These are phyloP conservation scores for Pseudevernia furfuracea DNA, from an alignment of 495 filamentous ascomycete genomes.

Conservation along the genomic window DNA sequence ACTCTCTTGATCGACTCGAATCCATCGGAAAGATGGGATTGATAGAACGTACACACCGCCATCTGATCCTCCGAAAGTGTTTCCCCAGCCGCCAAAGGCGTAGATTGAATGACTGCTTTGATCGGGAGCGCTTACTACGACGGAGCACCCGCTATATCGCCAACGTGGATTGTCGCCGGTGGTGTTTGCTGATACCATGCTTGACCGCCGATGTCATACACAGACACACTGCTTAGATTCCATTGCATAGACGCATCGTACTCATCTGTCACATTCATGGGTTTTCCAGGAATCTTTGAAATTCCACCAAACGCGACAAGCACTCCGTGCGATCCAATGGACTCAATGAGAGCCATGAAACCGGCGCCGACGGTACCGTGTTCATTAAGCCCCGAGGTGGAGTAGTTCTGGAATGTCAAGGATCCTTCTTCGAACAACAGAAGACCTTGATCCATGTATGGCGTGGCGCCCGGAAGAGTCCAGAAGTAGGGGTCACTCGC, in stretches of 20 bases:
- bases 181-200: constrained; percentile 18
- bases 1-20: constrained; percentile 20
- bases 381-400: constrained; percentile 14
- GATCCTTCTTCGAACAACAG: constrained; percentile 12
- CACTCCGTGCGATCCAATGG: constrained; percentile 14
- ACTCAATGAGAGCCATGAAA: constrained; percentile 14
- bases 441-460: constrained; percentile 19
- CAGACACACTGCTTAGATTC: constrained; percentile 13
- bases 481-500: constrained; percentile 15
- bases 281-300: constrained; percentile 8
- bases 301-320: constrained; percentile 19
- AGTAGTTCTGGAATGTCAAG: constrained; percentile 9
- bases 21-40: constrained; percentile 21
- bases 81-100: constrained; percentile 22
- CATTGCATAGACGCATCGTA: constrained; percentile 13
- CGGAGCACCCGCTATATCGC: constrained; percentile 17
- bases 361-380: constrained; percentile 14
- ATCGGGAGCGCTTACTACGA: constrained; percentile 18
- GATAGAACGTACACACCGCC: constrained; percentile 23
- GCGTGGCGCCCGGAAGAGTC: neutral
- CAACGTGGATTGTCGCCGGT: constrained; percentile 19
- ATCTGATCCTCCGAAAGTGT: constrained; percentile 7
- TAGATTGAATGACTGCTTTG: constrained; percentile 23
- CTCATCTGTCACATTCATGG: constrained; percentile 1
- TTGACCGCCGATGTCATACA: constrained; percentile 18